These are phyloP conservation scores for Saccharomycopsis sp. DNA, from an alignment of 805 yeast genomes.

Conservation along the genomic window DNA sequence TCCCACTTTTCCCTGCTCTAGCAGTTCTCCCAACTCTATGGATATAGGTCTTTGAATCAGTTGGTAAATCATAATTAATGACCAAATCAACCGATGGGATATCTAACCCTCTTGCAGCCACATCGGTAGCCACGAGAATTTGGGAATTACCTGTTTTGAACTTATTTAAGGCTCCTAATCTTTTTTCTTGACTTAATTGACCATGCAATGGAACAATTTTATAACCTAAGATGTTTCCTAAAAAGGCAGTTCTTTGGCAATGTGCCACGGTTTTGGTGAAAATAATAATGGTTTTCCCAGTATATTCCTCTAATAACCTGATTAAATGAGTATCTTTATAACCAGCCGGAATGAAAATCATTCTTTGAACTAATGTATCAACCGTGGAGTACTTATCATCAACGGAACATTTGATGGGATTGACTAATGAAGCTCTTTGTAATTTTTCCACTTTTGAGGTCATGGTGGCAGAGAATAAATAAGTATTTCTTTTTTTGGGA, in stretches of 20 bases:
- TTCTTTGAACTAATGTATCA: conserved; percentile 79
- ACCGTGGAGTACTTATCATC: conserved; percentile 86
- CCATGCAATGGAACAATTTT: conserved; percentile 92
- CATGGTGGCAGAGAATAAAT: conserved; percentile 90
- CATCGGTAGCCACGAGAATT: conserved; percentile 73
- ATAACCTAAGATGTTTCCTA: conserved; percentile 75
- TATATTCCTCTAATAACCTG: conserved; percentile 68
- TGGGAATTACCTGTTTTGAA: conserved; percentile 64
- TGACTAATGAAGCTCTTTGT: conserved; percentile 81
- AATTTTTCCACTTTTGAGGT: conserved; percentile 90
- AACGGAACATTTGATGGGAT: conserved; percentile 88
- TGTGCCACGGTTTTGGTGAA: conserved; percentile 94
- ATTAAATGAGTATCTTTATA: conserved; percentile 82
- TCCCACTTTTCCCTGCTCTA: conserved; percentile 85
- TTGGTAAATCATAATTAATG: conserved; percentile 69
- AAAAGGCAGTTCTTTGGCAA: conserved; percentile 78
- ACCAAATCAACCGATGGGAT: conserved; percentile 74
- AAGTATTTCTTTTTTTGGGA: conserved; percentile 72
- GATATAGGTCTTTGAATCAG: conserved; percentile 74
- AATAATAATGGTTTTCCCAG: conserved; percentile 80
- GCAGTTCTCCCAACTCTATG: conserved; percentile 95
- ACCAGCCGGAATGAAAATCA: conserved; percentile 88
- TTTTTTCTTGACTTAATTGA: conserved; percentile 73
- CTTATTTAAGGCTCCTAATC: conserved; percentile 72
- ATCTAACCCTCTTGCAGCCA: conserved; percentile 85